Evolutionary conservation across 2,329 filamentous ascomycete species (phyloP), one percentile per base, ranked within the genome.

Genomic region (Fusarium irregulare): DNA sequence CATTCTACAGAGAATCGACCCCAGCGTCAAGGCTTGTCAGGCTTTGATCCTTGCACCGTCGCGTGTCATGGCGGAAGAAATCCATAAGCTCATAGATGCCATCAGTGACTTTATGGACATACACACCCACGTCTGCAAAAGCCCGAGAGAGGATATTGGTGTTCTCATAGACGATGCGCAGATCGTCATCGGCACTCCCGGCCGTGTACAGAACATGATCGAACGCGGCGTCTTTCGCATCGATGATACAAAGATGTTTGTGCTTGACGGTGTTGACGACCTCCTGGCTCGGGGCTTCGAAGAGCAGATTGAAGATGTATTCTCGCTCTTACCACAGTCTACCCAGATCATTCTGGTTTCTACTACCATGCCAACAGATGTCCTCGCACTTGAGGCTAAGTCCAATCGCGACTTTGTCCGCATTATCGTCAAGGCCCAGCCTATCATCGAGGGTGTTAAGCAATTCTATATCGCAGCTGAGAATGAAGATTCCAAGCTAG

Each of bases 231-330:
- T 97, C 85, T 89, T 99, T 77, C 96, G 95, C 88, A 98, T 96
- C 80, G 94, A 97, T 82, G 87, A 89, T 83, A 97, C 98, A 90
- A 99, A 99, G 92, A 97, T 98, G 93, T 97, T 99, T 84, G 94
- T 99, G 78, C 93, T 99, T 76, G 96, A 99, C 81, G 96, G 99
- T 88, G 96, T 96, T 78, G 96, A 99, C 82, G 96, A 99, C 86
- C 97, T 99, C 93, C 90, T 99, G 86, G 97, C 93, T 81, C 95
- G 95, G 80, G 96, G 96, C 88, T 99, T 99, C 90, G 97, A 94
- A 78, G 96, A 99, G 88, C 96, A 99, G 88, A 98, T 99, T 86
- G 98, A 99, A 89, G 96, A 99, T 84, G 97, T 98, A 85, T 98
- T 98, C 91, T 94, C 97, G 86, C 92, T 98, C 66, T 92, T 99